Evolutionary conservation across 2,329 filamentous ascomycete genomes (phyloP), one percentile per base, ranked within the genome.

Genomic region (Dactylellina haptotyla): DNA sequence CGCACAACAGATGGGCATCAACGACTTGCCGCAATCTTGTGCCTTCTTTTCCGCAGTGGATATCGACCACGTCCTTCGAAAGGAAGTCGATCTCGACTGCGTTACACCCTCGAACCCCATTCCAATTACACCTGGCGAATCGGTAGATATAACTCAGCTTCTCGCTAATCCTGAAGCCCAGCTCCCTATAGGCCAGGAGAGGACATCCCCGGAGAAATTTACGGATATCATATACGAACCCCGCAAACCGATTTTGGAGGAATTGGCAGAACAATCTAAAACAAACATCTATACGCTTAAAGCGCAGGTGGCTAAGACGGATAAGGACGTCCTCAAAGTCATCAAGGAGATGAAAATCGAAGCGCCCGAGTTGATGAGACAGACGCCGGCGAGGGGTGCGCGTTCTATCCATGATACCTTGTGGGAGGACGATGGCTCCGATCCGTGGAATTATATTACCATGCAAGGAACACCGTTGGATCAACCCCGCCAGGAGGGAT

Each of bases 61-160:
- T 79, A 91, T 99, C 76, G 95, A 99, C 79, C 89, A 92, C 77
- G 93, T 99, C 2, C 84, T 99, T n/a, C 87, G 95, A 57, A 99
- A 99, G 80, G 95, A 99, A 81, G 96, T 99, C 2, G 90, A 99
- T 80, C 96, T 99, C 92, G 91, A 97, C 79, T 99, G 95, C 80
- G 82, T 98, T 45, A 99, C 95, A 0, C 95, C 95, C 0, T 95
- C 90, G 45, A 91, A 99, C 80, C 86, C 86, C 0, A 85, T 86
- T 0, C 85, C 89, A 28, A 98, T 99, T 43, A 85, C 91, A 0
- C 90, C 88, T 1, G 95, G 96, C 34, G 93, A 98, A 81, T 93
- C 88, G 73, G 81, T 99, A 6, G 93, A 97, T 79, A 97, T 99
- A 62, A 79, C 81, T 1, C 81, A 88, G n/a, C 85, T 99, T 0